phyloP scores from a whole-genome alignment of 1,139 yeast species.

The Pichia sp. region DNA sequence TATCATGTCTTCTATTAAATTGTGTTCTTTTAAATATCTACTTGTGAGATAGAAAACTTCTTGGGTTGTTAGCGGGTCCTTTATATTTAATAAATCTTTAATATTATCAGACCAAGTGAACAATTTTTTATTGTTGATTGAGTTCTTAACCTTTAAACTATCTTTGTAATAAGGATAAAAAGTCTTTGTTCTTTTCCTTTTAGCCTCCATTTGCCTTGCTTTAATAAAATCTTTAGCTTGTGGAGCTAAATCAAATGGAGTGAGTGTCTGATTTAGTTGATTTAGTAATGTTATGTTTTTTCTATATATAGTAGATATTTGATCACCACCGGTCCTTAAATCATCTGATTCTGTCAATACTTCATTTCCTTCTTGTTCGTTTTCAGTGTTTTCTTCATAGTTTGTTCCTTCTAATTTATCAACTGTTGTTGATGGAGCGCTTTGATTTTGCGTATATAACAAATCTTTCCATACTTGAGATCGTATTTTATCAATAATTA shows the following conservation, averaged over 20 bases:
- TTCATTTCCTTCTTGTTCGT: not conserved
- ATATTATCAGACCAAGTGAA: constrained; percentile 3
- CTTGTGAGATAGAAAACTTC: constrained; percentile 1
- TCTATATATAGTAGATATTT: not conserved
- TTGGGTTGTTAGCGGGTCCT: not conserved
- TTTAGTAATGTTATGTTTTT: not conserved
- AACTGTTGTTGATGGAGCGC: not conserved
- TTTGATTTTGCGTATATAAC: not conserved
- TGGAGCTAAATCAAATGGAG: not conserved
- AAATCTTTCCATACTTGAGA: constrained; percentile 1
- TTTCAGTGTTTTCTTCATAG: not conserved
- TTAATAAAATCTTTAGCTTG: not conserved
- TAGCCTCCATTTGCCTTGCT: not conserved
- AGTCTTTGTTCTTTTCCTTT: not conserved
- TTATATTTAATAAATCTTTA: not conserved
- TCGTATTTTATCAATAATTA: not conserved
- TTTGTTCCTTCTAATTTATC: not conserved
- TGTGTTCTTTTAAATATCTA: constrained; percentile 1
- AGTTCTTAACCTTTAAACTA: not conserved
- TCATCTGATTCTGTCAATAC: no score
- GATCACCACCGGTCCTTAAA: not conserved
- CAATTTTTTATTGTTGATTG: not conserved
- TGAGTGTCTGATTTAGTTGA: not conserved
- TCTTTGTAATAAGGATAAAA: not conserved
- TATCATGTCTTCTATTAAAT: not conserved